Evolutionary conservation across 805 yeast genomes (phyloP).

Genomic region (Cyberlindnera nakhonratchasimensis): DNA sequence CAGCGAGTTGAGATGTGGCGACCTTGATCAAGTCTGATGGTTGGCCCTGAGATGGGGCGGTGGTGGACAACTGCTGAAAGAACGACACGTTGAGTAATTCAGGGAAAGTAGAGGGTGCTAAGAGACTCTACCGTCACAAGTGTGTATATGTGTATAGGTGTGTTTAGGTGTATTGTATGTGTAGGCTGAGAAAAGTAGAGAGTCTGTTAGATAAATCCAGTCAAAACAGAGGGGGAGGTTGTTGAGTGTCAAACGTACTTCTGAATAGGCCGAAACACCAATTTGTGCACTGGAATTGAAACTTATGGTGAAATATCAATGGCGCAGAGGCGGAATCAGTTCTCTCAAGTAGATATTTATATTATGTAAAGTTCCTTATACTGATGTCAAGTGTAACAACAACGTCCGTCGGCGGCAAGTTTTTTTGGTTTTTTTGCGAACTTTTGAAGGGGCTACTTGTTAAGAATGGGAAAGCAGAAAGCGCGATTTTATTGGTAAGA

Average conservation of each 20-base stretch:
- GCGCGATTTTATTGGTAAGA: no score
- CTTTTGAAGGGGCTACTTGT: background rate
- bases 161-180: no score
- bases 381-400: background rate
- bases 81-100: slow-evolving; percentile 15
- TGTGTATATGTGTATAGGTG: background rate
- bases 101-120: background rate
- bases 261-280: no score
- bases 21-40: slow-evolving; percentile 29
- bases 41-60: slow-evolving; percentile 23
- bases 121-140: slow-evolving; percentile 1
- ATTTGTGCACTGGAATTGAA: no score
- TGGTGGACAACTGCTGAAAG: background rate
- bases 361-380: no score
- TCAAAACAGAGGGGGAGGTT: no score
- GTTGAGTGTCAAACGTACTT: no score
- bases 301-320: no score
- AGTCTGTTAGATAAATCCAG: no score
- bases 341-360: background rate
- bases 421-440: background rate
- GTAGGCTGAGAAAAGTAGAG: background rate
- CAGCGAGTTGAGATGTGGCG: slow-evolving; percentile 49
- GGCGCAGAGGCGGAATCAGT: no score
- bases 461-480: no score
- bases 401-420: slow-evolving; percentile 1